Base-by-base conservation (phyloP, 1,284 basidiomycete genomes). In the Entoloma clypeatum region DNA sequence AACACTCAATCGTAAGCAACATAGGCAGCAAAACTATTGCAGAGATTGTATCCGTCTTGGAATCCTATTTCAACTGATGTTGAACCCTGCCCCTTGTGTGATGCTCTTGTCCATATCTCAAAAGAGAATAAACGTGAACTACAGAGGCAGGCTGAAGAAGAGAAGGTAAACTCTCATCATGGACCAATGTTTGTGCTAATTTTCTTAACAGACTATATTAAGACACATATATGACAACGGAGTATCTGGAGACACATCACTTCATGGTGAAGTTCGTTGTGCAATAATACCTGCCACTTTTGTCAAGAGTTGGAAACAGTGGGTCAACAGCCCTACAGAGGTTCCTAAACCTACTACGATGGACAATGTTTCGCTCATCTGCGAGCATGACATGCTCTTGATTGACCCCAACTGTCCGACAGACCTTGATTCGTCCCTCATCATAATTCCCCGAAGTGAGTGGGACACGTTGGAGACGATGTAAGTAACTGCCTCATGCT, bases 31-130 rank as follows among this genome's bases (percentile, higher is more conserved):
- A 49, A 63, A 14, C 53, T 86, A n/a, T 62, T 91, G 16, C 64
- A 67, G 48, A 60, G 56, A 1, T 41, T 84, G 28, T 89, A 80
- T 59, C 79, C 82, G 0, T 56, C 63, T n/a, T 89, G 83, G 84
- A 54, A 65, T 7, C 75, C 83, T 6, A 51, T 75, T 25, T 60
- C 71, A 8, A 72, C 69, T 18, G 64, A 73, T 39, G 56, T 62
- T 33, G 76, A 79, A 46, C 58, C 63, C 7, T 91, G 86, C 50
- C 55, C 71, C 3, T 52, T 78, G 7, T 90, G 87, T 51, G 73
- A 79, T 43, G 69, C 69, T 1, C 59, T 64, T 14, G 60, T 77
- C n/a, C 69, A 77, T 39, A 68, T 66, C 9, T 79, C 74, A 6
- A 77, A 71, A 50, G 75, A 76, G 53, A 75, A 74, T 47, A 79